Evolutionary conservation across 306 rosid species (phyloP).

Genomic region (barrel medic (Medicago truncatula)): DNA sequence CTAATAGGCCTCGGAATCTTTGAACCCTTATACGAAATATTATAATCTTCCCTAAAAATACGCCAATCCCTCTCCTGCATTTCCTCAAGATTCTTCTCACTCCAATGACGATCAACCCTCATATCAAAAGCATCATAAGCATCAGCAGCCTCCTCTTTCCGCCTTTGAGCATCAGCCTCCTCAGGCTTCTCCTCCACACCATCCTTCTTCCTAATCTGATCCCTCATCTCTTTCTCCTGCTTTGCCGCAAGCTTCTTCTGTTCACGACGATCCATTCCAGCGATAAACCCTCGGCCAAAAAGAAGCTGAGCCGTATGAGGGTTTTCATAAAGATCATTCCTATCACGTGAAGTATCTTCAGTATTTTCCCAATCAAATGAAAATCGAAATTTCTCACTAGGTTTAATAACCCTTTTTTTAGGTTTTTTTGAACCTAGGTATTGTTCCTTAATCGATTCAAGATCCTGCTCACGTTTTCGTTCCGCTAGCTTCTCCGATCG

Average conservation of each 20-base stretch:
- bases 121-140: conserved; percentile 77
- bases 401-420: conserved; percentile 86
- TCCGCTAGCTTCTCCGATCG: conserved; percentile 70
- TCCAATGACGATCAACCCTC: conserved; percentile 95
- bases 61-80: conserved; percentile 94
- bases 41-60: conserved; percentile 83
- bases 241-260: conserved; percentile 93
- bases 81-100: conserved; percentile 87
- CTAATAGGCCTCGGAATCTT: conserved; percentile 88
- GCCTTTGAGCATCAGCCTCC: conserved; percentile 84
- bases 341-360: conserved; percentile 86
- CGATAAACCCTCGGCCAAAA: conserved; percentile 85
- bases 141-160: conserved; percentile 85
- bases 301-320: conserved; percentile 91
- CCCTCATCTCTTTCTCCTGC: conserved; percentile 86
- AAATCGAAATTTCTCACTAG: conserved; percentile 91
- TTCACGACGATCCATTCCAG: conserved; percentile 90
- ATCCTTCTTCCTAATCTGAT: conserved; percentile 69
- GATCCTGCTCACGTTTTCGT: conserved; percentile 79
- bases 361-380: conserved; percentile 96
- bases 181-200: conserved; percentile 87
- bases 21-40: conserved; percentile 85
- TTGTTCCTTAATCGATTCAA: conserved; percentile 81
- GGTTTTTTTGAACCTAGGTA: conserved; percentile 87
- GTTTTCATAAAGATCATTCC: conserved; percentile 78